Percentiles rank a stretch among this genome's conserved stretches.
Evolutionary conservation across 1,284 basidiomycete genomes (phyloP).

Genomic region (Ganoderma meredithae): DNA sequence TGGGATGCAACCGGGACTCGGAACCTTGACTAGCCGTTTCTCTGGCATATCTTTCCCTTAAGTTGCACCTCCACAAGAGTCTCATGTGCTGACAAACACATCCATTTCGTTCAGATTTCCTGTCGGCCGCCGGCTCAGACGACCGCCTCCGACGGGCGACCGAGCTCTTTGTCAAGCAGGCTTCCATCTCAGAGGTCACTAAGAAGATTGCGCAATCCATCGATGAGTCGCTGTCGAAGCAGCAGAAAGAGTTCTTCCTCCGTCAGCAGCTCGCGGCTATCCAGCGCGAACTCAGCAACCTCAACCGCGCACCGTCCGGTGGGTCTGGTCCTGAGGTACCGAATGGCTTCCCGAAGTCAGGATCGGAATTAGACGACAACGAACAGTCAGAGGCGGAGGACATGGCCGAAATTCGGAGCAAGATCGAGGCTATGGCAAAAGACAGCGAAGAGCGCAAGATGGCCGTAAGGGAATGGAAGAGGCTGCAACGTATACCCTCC

Average conservation of each 20-base stretch:
- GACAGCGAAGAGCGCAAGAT: conserved; percentile 83
- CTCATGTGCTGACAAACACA: not conserved
- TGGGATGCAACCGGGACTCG: not conserved
- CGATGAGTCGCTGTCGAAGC: conserved; percentile 79
- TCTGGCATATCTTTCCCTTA: not conserved
- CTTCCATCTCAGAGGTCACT: conserved; percentile 78
- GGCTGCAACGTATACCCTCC: conserved; percentile 76
- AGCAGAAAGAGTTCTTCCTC: conserved; percentile 85
- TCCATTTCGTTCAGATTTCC: conserved; percentile 52
- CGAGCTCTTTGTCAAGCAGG: conserved; percentile 72
- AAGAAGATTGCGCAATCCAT: conserved; percentile 81
- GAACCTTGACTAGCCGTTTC: not conserved
- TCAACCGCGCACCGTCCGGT: conserved; percentile 48
- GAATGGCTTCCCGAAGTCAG: conserved; percentile 5
- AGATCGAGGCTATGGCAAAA: conserved; percentile 81
- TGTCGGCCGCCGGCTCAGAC: conserved; percentile 62
- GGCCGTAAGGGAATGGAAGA: conserved; percentile 83
- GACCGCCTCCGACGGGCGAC: conserved; percentile 70
- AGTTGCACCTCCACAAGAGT: not conserved
- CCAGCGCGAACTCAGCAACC: conserved; percentile 81
- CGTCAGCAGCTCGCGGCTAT: conserved; percentile 91
- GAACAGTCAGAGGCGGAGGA: conserved; percentile 81
- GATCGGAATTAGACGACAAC: conserved; percentile 73
- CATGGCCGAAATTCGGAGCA: conserved; percentile 79
- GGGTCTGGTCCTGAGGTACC: conserved; percentile 4